These are phyloP conservation scores for Pycnococcus provasolii DNA, from an alignment of 139 green algal species.

Conservation along the genomic window DNA sequence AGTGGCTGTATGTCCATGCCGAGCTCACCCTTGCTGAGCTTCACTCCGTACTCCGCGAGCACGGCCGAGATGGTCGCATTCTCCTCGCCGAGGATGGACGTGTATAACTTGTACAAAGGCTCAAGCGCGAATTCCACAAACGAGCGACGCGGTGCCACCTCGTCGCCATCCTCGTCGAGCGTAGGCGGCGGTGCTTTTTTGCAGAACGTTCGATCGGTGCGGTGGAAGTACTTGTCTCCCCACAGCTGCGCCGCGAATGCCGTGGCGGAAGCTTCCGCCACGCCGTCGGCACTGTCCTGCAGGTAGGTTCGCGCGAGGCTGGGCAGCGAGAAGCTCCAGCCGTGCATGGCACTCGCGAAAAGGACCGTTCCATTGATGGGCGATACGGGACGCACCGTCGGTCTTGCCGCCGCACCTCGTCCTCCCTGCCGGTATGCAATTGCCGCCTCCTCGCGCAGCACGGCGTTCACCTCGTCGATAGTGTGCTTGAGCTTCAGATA, in stretches of 20 bases:
- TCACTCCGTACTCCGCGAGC: constrained; percentile 70
- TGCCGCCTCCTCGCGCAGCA: not conserved
- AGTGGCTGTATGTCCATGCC: not conserved
- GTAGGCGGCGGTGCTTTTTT: constrained; percentile 40
- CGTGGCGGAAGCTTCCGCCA: constrained; percentile 12
- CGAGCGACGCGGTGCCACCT: constrained; percentile 41
- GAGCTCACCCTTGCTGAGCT: constrained; percentile 37
- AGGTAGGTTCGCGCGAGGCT: constrained; percentile 27
- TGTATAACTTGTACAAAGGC: constrained; percentile 91
- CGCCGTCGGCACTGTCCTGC: constrained; percentile 7
- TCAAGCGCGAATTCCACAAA: constrained; percentile 96
- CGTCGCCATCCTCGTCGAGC: constrained; percentile 23
- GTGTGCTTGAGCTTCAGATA: constrained; percentile 96
- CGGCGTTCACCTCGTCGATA: constrained; percentile 85
- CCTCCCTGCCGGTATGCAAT: not conserved
- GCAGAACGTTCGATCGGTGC: constrained; percentile 63
- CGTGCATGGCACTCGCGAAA: constrained; percentile 48
- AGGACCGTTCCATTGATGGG: constrained; percentile 78
- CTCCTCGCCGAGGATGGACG: constrained; percentile 53
- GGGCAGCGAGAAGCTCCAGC: constrained; percentile 85
- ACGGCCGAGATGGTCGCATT: constrained; percentile 36
- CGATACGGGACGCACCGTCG: constrained; percentile 41
- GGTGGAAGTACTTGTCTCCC: constrained; percentile 88
- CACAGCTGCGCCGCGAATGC: constrained; percentile 54
- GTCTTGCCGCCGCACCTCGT: not conserved